Evolutionary conservation across 495 filamentous ascomycete genomes (phyloP).

Genomic region (Poronia punctata): DNA sequence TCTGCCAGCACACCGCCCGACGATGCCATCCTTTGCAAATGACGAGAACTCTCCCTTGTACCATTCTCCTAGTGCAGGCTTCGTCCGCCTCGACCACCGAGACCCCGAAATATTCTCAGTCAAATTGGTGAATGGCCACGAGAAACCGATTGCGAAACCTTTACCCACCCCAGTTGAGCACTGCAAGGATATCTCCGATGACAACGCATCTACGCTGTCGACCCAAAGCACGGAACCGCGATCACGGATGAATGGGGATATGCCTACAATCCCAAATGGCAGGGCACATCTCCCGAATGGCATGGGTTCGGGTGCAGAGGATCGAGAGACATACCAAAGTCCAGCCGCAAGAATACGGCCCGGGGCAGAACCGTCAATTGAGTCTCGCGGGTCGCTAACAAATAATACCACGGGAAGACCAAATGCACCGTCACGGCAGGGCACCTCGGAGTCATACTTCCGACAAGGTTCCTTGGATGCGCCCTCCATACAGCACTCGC

Average conservation of each 20-base stretch:
- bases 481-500: slow-evolving; percentile 25
- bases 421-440: slow-evolving; percentile 15
- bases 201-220: slow-evolving; percentile 28
- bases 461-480: slow-evolving; percentile 27
- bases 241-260: slow-evolving; percentile 31
- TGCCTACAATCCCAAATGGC: slow-evolving; percentile 31
- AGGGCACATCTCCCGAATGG: slow-evolving; percentile 22
- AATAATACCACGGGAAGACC: slow-evolving; percentile 10
- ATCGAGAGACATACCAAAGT: neutral
- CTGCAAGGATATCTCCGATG: slow-evolving; percentile 29
- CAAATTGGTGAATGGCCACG: slow-evolving; percentile 23
- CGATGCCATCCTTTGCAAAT: slow-evolving; percentile 54
- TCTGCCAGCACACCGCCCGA: slow-evolving; percentile 18
- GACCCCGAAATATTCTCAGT: slow-evolving; percentile 19
- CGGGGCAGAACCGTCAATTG: slow-evolving; percentile 12
- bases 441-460: slow-evolving; percentile 16
- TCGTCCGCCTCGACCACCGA: slow-evolving; percentile 30
- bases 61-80: slow-evolving; percentile 29
- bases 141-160: slow-evolving; percentile 15
- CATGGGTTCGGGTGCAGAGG: slow-evolving; percentile 5
- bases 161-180: slow-evolving; percentile 24
- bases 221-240: slow-evolving; percentile 30
- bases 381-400: slow-evolving; percentile 10
- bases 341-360: slow-evolving; percentile 6
- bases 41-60: slow-evolving; percentile 44